Percentiles rank a stretch among this genome's conserved stretches.
phyloP scores from a whole-genome alignment of 78 protist species.

The Dictyostelium firmibasis region DNA sequence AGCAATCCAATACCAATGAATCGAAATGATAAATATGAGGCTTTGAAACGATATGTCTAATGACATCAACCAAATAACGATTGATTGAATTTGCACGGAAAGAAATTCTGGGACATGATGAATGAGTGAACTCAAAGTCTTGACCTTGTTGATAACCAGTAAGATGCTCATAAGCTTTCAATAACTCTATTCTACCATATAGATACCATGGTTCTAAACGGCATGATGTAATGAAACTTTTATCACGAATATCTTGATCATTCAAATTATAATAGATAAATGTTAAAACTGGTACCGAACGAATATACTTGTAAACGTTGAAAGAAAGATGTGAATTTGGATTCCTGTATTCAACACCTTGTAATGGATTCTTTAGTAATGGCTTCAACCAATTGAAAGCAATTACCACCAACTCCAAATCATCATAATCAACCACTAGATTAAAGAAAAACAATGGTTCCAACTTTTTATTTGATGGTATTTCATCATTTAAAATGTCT shows the following conservation, averaged over 20 bases:
- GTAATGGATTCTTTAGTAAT: neutral
- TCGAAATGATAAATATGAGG: neutral
- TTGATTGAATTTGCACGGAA: neutral
- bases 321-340: neutral
- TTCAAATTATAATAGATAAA: neutral
- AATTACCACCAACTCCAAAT: neutral
- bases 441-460: neutral
- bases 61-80: neutral
- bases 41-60: neutral
- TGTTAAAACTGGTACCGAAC: neutral
- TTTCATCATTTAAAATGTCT: neutral
- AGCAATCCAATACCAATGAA: neutral
- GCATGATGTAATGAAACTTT: constrained; percentile 4
- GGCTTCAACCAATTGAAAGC: neutral
- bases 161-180: neutral
- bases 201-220: neutral
- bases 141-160: neutral
- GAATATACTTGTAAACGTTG: neutral
- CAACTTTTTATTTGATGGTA: neutral
- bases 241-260: neutral
- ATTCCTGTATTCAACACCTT: neutral
- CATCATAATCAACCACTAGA: neutral
- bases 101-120: constrained; percentile 1
- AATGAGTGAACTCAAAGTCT: constrained; percentile 9
- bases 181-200: neutral